phyloP scores from a whole-genome alignment of 306 rosid genomes.

The Dalbergia cochinchinensis region DNA sequence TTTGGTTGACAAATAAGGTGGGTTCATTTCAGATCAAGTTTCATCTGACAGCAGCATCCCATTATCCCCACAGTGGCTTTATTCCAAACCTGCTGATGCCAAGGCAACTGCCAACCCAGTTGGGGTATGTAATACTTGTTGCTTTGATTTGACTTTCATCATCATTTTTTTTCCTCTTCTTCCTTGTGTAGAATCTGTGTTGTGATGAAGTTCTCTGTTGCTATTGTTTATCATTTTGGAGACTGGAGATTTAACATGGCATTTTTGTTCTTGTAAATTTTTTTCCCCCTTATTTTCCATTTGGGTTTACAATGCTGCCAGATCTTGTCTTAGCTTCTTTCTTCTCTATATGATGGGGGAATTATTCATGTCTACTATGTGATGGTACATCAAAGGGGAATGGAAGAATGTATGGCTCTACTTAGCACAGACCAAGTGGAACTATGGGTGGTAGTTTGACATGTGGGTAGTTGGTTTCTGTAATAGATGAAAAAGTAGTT shows the following conservation, averaged over 20 bases:
- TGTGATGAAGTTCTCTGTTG: not conserved
- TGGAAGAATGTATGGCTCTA: not conserved
- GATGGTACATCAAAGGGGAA: not conserved
- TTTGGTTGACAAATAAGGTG: slow-evolving; percentile 36
- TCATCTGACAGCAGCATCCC: slow-evolving; percentile 70
- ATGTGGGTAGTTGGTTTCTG: not conserved
- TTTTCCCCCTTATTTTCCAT: not conserved
- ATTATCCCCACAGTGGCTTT: slow-evolving; percentile 81
- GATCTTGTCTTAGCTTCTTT: not conserved
- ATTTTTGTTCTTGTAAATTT: slow-evolving; percentile 1
- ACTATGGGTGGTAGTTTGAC: not conserved
- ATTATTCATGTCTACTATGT: not conserved
- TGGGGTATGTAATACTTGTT: slow-evolving; percentile 55
- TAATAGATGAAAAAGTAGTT: not conserved
- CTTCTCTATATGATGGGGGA: not conserved
- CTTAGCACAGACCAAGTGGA: not conserved
- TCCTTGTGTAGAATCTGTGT: not conserved
- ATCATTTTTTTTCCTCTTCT: not conserved
- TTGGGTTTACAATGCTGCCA: not conserved
- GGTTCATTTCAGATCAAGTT: slow-evolving; percentile 62
- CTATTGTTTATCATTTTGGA: slow-evolving; percentile 22
- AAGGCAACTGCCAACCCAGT: slow-evolving; percentile 52
- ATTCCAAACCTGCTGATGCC: slow-evolving; percentile 70
- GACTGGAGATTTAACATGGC: not conserved
- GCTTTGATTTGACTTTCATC: slow-evolving; percentile 25